Base-by-base conservation (phyloP, 805 yeast species). In the Kluyveromyces starmeri region DNA sequence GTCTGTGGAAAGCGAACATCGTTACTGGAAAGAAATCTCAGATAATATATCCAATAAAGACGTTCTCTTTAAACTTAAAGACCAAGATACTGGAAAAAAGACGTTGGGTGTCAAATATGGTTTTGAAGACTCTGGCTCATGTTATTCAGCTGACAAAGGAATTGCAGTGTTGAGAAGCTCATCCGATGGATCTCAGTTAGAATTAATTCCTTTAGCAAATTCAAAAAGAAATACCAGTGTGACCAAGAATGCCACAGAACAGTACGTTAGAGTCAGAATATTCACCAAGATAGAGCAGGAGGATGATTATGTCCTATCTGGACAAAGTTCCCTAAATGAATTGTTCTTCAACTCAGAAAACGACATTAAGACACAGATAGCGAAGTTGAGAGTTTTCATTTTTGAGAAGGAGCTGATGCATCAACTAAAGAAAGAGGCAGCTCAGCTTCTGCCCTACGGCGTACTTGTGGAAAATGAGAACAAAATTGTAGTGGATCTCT, bases 371-470 rank as follows among this genome's bases (percentile, higher is more conserved):
- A 70, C 69, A 16, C 78, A 73, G 46, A 73, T 89, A 18, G 67
- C 71, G 23, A 71, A 62, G 33, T 86, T 94, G 0, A 68, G 96
- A 30, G 77, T 71, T 42, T 72, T 74, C 39, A 64, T 88, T 6
- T 89, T 89, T 60, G 97, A 89, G 51, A 92, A 83, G 49, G 97
- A 89, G 55, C 64, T 89, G 36, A 84, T 84, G 61, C 75, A 73
- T 55, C 86, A 79, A 46, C 58, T 89, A 36, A 67, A 78, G 16
- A 73, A 77, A 42, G 98, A 89, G 56, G 84, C 94, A 1, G 69
- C 78, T 20, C 53, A 67, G 5, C 61, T 89, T 38, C 69, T 78
- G 7, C 73, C 85, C 13, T 74, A 77, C 44, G 78, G 81, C 36
- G 89, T 84, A 4, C 66, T 68, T 11, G 69, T 78, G 12, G 75